Evolutionary conservation across 148 eudicot genomes (phyloP).

Genomic region (Nyssa sinensis): DNA sequence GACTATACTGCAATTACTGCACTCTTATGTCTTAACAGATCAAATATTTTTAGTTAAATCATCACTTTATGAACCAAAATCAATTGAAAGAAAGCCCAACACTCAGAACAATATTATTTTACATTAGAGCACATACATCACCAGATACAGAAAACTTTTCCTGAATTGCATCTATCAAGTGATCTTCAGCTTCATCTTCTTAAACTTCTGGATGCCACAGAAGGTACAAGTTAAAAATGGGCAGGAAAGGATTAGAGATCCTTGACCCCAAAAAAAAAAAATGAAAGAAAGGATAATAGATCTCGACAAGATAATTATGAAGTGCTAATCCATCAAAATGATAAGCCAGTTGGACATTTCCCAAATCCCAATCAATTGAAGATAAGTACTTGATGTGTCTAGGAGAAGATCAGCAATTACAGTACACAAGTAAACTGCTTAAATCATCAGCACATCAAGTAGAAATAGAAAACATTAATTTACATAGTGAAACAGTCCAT

Average conservation of each 20-base stretch:
- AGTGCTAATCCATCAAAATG: no score
- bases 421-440: not conserved
- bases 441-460: not conserved
- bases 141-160: slow-evolving; percentile 90
- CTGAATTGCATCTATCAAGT: slow-evolving; percentile 89
- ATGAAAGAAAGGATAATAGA: no score
- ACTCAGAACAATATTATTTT: not conserved
- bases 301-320: no score
- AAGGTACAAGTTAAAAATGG: slow-evolving; percentile 1
- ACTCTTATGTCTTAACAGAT: not conserved
- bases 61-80: not conserved
- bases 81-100: not conserved
- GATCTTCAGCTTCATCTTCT: slow-evolving; percentile 94
- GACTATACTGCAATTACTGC: not conserved
- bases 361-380: not conserved
- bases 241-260: not conserved
- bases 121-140: slow-evolving; percentile 52
- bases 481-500: not conserved
- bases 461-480: not conserved
- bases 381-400: not conserved
- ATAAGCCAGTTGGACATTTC: not conserved
- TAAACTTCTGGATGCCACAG: slow-evolving; percentile 69
- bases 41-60: not conserved
- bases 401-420: not conserved
- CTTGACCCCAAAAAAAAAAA: not conserved